These are phyloP conservation scores for Piromyces sp. DNA, from an alignment of 192 early-diverging fungal species.

Conservation along the genomic window DNA sequence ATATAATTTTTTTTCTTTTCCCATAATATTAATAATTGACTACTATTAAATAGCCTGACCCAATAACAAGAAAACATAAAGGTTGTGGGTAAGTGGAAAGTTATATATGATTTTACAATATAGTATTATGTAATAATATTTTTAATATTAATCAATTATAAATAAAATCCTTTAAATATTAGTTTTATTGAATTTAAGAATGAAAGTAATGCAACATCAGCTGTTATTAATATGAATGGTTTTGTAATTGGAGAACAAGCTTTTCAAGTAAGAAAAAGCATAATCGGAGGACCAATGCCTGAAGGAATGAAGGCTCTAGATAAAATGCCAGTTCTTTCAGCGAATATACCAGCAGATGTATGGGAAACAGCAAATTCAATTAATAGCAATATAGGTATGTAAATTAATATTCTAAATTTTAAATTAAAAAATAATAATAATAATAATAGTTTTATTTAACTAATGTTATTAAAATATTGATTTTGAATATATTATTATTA, in stretches of 20 bases:
- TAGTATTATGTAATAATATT: no score
- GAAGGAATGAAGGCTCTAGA: conserved; percentile 63
- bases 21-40: no score
- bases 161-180: not conserved
- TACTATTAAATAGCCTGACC: conserved; percentile 51
- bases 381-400: not conserved
- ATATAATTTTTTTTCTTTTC: no score
- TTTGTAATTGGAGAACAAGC: conserved; percentile 56
- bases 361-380: conserved; percentile 8
- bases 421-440: no score
- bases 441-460: no score
- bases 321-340: conserved; percentile 15
- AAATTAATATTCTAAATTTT: no score
- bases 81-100: conserved; percentile 75
- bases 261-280: conserved; percentile 45
- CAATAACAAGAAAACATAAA: conserved; percentile 47
- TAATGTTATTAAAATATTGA: no score
- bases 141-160: no score
- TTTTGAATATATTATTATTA: no score
- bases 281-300: conserved; percentile 61
- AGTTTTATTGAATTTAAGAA: conserved; percentile 67
- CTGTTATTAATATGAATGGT: conserved; percentile 52
- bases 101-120: no score
- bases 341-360: conserved; percentile 4
- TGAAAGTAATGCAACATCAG: conserved; percentile 15